Percentiles rank a stretch among this genome's conserved stretches.
Evolutionary conservation across 2,329 filamentous ascomycete species (phyloP).

Genomic region (Ophiocordyceps camponoti-rufipedis): DNA sequence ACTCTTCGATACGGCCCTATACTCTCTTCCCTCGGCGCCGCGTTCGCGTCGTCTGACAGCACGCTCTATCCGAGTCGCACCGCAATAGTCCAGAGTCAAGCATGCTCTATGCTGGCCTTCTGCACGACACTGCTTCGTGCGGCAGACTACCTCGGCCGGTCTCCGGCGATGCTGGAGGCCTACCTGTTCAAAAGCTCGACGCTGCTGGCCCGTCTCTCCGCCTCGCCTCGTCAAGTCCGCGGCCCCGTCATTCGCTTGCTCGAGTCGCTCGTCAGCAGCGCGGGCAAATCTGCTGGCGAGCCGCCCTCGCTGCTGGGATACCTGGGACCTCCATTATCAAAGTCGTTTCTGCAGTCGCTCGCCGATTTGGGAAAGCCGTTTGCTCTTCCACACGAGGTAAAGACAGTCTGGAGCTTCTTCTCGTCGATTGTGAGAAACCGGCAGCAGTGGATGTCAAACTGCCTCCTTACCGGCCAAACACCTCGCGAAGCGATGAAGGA

Average conservation of each 20-base stretch:
- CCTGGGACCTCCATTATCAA: slow-evolving; percentile 64
- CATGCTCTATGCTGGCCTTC: slow-evolving; percentile 45
- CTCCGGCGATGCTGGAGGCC: slow-evolving; percentile 49
- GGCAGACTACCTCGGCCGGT: slow-evolving; percentile 42
- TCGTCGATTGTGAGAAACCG: slow-evolving; percentile 72
- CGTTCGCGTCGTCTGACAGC: slow-evolving; percentile 30
- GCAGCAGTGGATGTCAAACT: slow-evolving; percentile 93
- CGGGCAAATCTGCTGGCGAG: slow-evolving; percentile 48
- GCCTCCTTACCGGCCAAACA: slow-evolving; percentile 73
- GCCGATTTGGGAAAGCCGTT: slow-evolving; percentile 63
- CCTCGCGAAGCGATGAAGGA: slow-evolving; percentile 55
- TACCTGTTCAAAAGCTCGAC: slow-evolving; percentile 70
- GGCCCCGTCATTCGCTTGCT: slow-evolving; percentile 49
- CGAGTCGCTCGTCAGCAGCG: slow-evolving; percentile 53
- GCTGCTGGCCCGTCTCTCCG: slow-evolving; percentile 59
- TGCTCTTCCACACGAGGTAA: slow-evolving; percentile 42
- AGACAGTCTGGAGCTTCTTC: slow-evolving; percentile 67
- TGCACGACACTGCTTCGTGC: slow-evolving; percentile 53
- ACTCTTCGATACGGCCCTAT: slow-evolving; percentile 63
- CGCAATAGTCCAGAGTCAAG: slow-evolving; percentile 40
- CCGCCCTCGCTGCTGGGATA: slow-evolving; percentile 90
- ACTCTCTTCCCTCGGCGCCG: slow-evolving; percentile 43
- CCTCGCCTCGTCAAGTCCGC: slow-evolving; percentile 47
- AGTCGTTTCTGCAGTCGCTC: slow-evolving; percentile 65
- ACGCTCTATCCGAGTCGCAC: slow-evolving; percentile 40